These are phyloP conservation scores for Abrus pulchellus DNA, from an alignment of 306 rosid genomes.

Conservation along the genomic window DNA sequence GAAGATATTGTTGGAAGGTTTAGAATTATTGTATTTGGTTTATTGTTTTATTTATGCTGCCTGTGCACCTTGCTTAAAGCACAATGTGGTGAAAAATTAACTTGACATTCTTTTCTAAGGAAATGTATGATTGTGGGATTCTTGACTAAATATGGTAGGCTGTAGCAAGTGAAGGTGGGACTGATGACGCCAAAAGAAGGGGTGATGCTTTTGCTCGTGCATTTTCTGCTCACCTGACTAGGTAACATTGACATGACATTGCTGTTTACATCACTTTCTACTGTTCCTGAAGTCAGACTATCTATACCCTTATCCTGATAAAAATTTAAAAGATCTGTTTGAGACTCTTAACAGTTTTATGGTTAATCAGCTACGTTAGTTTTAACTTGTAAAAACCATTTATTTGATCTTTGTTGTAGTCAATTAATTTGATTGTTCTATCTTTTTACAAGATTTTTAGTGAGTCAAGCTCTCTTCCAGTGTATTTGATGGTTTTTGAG, in stretches of 20 bases:
- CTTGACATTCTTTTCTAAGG: background rate
- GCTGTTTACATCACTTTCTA: conserved; percentile 18
- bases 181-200: conserved; percentile 91
- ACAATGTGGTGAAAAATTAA: background rate
- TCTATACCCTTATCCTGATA: conserved; percentile 27
- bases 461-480: conserved; percentile 10
- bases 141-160: conserved; percentile 64
- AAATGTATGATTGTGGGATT: conserved; percentile 47
- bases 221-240: conserved; percentile 82
- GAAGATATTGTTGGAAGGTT: background rate
- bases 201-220: conserved; percentile 91
- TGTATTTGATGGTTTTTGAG: conserved; percentile 16
- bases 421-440: conserved; percentile 6
- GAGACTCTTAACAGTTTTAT: conserved; percentile 5
- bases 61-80: conserved; percentile 27
- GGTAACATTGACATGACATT: conserved; percentile 54
- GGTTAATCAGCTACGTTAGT: conserved; percentile 33
- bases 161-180: conserved; percentile 94
- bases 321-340: background rate
- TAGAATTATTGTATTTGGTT: background rate
- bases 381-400: conserved; percentile 28
- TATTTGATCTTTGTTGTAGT: conserved; percentile 4
- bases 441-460: background rate
- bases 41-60: background rate
- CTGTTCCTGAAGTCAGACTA: background rate